Conservation (phyloP, 2,329 filamentous ascomycete species). For the Leptographium flavum region DNA sequence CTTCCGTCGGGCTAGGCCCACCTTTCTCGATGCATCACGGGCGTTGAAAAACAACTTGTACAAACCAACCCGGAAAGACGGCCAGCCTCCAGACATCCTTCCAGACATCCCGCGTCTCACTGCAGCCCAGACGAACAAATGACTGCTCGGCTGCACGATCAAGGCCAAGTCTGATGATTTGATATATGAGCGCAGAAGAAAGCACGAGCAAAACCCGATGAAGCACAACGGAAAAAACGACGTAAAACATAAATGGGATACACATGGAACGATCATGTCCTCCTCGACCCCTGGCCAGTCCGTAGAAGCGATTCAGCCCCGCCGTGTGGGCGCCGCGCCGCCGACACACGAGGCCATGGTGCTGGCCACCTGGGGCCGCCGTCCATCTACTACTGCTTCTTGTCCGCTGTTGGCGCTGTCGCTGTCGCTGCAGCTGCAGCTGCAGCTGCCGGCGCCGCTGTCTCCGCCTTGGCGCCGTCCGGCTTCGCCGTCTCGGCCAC, state of each 20-base stretch:
- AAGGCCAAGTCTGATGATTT: conserved; percentile 1
- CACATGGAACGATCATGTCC: conserved; percentile 3
- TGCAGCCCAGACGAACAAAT: not conserved
- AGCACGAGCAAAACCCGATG: not conserved
- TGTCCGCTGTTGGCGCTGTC: not conserved
- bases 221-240: not conserved
- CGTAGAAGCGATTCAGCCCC: not conserved
- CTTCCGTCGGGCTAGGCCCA: too few species aligned
- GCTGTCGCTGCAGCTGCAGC: not conserved
- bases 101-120: not conserved
- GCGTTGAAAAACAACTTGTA: too few species aligned
- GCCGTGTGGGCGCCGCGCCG: not conserved
- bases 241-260: conserved; percentile 4
- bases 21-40: too few species aligned
- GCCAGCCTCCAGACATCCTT: not conserved
- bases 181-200: conserved; percentile 1
- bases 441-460: not conserved
- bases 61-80: too few species aligned
- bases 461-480: not conserved
- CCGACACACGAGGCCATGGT: not conserved
- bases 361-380: not conserved
- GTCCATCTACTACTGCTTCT: not conserved
- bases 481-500: not conserved
- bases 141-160: not conserved
- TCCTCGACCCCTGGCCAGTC: not conserved